Evolutionary conservation across 306 rosid species (phyloP).

Genomic region (Malus orientalis): DNA sequence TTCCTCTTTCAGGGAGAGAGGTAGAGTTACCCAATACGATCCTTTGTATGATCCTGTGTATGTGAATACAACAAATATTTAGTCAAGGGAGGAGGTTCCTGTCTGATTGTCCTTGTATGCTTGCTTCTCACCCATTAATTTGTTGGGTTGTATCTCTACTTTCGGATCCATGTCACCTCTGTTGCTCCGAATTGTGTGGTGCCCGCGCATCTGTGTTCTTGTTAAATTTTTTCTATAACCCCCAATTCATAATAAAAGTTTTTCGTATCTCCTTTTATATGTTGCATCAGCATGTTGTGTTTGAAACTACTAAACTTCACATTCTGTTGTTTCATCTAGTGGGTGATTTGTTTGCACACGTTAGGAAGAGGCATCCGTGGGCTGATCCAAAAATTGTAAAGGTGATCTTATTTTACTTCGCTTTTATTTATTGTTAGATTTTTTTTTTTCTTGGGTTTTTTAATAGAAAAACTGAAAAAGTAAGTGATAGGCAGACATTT

Average conservation of each 20-base stretch:
- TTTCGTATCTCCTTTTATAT: background rate
- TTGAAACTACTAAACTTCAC: background rate
- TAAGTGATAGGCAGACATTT: background rate
- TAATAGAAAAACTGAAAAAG: background rate
- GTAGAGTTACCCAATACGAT: no score
- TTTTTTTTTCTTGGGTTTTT: background rate
- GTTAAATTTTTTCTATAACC: background rate
- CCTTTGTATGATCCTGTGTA: no score
- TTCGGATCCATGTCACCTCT: background rate
- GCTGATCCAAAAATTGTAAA: slow-evolving; percentile 91
- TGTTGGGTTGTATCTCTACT: background rate
- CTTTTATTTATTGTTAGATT: background rate
- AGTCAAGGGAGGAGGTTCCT: background rate
- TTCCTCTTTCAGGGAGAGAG: no score
- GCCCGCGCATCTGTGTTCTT: background rate
- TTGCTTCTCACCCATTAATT: background rate
- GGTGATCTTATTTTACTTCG: slow-evolving; percentile 31
- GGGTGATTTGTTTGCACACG: slow-evolving; percentile 74
- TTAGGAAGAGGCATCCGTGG: slow-evolving; percentile 90
- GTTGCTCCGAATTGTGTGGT: background rate
- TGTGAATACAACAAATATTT: no score
- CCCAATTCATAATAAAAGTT: background rate
- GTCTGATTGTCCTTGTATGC: background rate
- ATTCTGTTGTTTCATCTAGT: slow-evolving; percentile 36
- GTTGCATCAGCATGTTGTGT: background rate